phyloP scores from a whole-genome alignment of 164 flowering plant genomes.

The Aristolochia fimbriata region DNA sequence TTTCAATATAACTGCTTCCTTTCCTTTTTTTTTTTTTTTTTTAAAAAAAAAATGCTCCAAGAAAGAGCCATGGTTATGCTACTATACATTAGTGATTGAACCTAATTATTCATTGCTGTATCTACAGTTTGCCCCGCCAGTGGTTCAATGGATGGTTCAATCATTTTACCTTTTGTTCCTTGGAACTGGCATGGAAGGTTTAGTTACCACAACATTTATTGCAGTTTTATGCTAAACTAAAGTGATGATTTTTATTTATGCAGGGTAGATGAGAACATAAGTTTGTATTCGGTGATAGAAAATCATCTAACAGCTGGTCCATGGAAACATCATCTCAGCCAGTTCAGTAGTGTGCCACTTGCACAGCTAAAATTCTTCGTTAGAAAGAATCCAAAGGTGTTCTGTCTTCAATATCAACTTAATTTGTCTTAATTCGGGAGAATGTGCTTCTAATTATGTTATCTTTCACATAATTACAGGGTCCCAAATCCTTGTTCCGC shows the following conservation, averaged over 20 bases:
- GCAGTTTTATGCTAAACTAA: not conserved
- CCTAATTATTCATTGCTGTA: too few relatives aligned
- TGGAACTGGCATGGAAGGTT: too few relatives aligned
- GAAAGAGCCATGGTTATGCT: too few relatives aligned
- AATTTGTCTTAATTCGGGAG: too few relatives aligned
- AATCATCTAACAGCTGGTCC: slow-evolving; percentile 68
- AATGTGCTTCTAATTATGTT: not conserved
- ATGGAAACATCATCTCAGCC: slow-evolving; percentile 52
- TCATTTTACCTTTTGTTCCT: too few relatives aligned
- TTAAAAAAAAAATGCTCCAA: too few relatives aligned
- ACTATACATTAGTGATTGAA: too few relatives aligned
- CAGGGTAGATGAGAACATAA: slow-evolving; percentile 57
- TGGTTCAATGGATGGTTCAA: too few relatives aligned
- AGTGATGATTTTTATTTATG: slow-evolving; percentile 7
- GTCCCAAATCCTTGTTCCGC: slow-evolving; percentile 40
- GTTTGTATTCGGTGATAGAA: slow-evolving; percentile 41
- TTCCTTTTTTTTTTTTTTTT: too few relatives aligned
- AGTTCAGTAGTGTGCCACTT: slow-evolving; percentile 44
- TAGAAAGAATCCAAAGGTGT: slow-evolving; percentile 60
- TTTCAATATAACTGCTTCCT: too few relatives aligned
- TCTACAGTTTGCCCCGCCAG: too few relatives aligned
- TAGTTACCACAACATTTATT: not conserved
- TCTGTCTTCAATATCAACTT: too few relatives aligned
- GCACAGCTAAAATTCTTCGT: slow-evolving; percentile 59
- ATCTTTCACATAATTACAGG: slow-evolving; percentile 30